Conservation (phyloP, 2,329 filamentous ascomycete species). For the Neofusicoccum cordaticola region DNA sequence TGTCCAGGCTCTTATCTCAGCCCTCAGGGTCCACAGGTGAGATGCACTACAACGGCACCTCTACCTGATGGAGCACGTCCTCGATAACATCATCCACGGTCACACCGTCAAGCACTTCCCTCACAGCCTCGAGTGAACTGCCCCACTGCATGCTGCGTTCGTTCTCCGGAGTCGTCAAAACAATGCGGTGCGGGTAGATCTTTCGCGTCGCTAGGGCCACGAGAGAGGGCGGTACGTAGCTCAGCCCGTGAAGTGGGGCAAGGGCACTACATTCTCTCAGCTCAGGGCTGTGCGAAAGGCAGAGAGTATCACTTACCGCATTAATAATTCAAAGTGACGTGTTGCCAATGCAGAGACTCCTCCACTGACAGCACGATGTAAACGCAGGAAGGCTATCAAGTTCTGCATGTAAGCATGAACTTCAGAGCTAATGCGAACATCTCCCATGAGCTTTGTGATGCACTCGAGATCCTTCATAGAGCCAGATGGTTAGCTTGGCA, state of each 20-base stretch:
- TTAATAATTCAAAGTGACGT: slow-evolving; percentile 68
- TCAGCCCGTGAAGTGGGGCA: slow-evolving; percentile 75
- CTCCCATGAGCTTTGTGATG: slow-evolving; percentile 57
- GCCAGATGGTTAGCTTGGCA: background rate
- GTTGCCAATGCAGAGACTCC: slow-evolving; percentile 78
- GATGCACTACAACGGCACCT: slow-evolving; percentile 49
- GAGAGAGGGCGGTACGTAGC: slow-evolving; percentile 80
- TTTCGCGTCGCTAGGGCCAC: slow-evolving; percentile 80
- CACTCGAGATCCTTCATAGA: slow-evolving; percentile 51
- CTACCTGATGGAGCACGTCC: slow-evolving; percentile 55
- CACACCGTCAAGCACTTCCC: slow-evolving; percentile 60
- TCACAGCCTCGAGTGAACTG: slow-evolving; percentile 69
- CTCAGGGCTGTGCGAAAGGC: background rate
- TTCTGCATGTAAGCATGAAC: slow-evolving; percentile 83
- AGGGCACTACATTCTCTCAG: slow-evolving; percentile 56
- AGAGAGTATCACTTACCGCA: slow-evolving; percentile 46
- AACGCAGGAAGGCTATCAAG: slow-evolving; percentile 78
- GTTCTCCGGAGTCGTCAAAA: slow-evolving; percentile 63
- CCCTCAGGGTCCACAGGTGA: background rate
- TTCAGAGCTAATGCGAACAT: slow-evolving; percentile 69
- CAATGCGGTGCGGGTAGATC: slow-evolving; percentile 81
- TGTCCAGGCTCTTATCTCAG: background rate
- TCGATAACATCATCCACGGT: slow-evolving; percentile 57
- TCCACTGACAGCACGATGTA: slow-evolving; percentile 78
- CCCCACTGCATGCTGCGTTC: slow-evolving; percentile 95